A percentile compares a stretch with the other conserved stretches of the same genome.
phyloP scores from a whole-genome alignment of 1,284 basidiomycete genomes.

The Dichomitus squalens region DNA sequence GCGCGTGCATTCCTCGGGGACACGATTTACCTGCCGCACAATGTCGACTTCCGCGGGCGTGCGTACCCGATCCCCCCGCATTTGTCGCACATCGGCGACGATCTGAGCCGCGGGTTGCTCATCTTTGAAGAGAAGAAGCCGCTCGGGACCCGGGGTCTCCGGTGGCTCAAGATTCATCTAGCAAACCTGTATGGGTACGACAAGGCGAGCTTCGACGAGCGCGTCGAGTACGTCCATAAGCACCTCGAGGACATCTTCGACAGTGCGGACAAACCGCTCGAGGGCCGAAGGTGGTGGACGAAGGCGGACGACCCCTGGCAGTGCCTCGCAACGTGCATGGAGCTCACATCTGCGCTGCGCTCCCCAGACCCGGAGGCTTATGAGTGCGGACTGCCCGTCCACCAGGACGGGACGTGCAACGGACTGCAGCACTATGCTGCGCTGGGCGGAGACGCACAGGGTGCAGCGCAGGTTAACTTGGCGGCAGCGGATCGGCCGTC shows the following conservation, averaged over 20 bases:
- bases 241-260: slow-evolving; percentile 83
- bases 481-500: slow-evolving; percentile 85
- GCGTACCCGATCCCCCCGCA: slow-evolving; percentile 98
- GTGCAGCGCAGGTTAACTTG: slow-evolving; percentile 94
- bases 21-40: slow-evolving; percentile 93
- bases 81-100: slow-evolving; percentile 95
- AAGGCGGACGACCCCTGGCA: slow-evolving; percentile 98
- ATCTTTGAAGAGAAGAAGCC: slow-evolving; percentile 84
- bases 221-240: slow-evolving; percentile 78
- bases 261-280: slow-evolving; percentile 83
- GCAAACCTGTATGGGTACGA: slow-evolving; percentile 95
- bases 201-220: slow-evolving; percentile 93
- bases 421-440: slow-evolving; percentile 99
- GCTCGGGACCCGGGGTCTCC: slow-evolving; percentile 78
- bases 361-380: slow-evolving; percentile 75
- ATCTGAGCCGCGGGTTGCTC: slow-evolving; percentile 89
- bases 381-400: slow-evolving; percentile 83
- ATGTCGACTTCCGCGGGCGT: slow-evolving; percentile 97
- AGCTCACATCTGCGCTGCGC: slow-evolving; percentile 79
- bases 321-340: slow-evolving; percentile 90
- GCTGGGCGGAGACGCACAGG: slow-evolving; percentile 89
- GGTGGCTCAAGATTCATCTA: slow-evolving; percentile 90
- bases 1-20: slow-evolving; percentile 89
- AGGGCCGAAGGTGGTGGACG: slow-evolving; percentile 86
- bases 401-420: slow-evolving; percentile 99